Conservation (phyloP, 805 yeast genomes). For the Ascoidea tarda region DNA sequence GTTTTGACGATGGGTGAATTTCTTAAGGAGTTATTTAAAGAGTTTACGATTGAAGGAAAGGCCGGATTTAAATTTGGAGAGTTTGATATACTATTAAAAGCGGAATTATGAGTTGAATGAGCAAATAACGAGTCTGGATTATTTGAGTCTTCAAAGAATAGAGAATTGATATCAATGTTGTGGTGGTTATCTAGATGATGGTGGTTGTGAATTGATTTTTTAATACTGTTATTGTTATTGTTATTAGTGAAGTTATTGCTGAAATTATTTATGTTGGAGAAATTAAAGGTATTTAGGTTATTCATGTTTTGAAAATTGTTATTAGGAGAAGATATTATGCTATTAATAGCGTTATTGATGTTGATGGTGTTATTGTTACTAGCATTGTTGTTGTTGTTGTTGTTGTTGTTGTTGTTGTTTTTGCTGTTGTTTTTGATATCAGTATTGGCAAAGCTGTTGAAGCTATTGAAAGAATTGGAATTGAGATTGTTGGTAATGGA, state of each 20-base stretch:
- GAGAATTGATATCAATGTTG: neutral
- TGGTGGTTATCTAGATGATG: too few relatives aligned
- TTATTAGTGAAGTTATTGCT: neutral
- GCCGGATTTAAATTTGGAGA: neutral
- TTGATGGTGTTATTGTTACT: neutral
- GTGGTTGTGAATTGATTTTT: neutral
- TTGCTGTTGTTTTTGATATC: too few relatives aligned
- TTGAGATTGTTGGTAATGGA: too few relatives aligned
- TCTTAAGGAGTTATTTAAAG: conserved; percentile 14
- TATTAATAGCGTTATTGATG: neutral
- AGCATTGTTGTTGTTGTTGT: neutral
- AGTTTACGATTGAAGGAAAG: conserved; percentile 4
- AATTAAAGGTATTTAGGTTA: neutral
- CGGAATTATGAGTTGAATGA: neutral
- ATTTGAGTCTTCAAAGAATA: neutral
- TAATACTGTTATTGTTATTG: too few relatives aligned
- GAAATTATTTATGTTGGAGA: neutral
- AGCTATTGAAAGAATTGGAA: too few relatives aligned
- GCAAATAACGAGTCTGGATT: conserved; percentile 2
- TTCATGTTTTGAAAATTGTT: neutral
- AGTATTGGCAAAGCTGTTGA: too few relatives aligned
- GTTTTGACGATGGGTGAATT: conserved; percentile 18
- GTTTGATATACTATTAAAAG: neutral
- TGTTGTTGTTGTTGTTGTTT: too few relatives aligned
- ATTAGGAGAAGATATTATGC: conserved; percentile 1